A percentile compares a stretch with the other conserved stretches of the same genome.
Evolutionary conservation across 768 basidiomycete species (phyloP).

Genomic region (Boletus barrowsii): DNA sequence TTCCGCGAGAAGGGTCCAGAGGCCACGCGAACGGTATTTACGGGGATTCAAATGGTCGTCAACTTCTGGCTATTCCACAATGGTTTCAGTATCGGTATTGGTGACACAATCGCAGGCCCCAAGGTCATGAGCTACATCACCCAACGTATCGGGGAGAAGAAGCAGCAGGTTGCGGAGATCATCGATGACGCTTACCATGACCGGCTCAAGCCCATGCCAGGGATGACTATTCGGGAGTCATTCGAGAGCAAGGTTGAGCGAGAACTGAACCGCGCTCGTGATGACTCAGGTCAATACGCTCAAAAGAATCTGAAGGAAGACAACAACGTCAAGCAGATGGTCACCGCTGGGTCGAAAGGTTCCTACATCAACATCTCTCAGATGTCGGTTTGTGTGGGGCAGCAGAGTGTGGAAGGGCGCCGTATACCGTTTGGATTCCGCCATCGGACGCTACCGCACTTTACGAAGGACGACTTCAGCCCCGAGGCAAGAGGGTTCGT

Average conservation of each 20-base stretch:
- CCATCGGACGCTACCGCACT: constrained; percentile 94
- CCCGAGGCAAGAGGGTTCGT: constrained; percentile 98
- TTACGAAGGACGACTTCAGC: constrained; percentile 97
- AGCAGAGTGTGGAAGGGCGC: constrained; percentile 96
- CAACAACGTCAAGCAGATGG: constrained; percentile 99
- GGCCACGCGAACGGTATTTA: constrained; percentile 85
- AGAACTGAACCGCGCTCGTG: constrained; percentile 92
- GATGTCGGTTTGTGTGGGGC: constrained; percentile 99
- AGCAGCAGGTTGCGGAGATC: constrained; percentile 71
- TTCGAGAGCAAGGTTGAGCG: constrained; percentile 92
- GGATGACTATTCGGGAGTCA: constrained; percentile 99
- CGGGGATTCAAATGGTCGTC: constrained; percentile 91
- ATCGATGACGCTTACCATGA: constrained; percentile 86
- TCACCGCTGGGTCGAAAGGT: constrained; percentile 97
- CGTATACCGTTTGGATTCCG: constrained; percentile 98
- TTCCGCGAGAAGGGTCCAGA: constrained; percentile 98
- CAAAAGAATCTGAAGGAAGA: constrained; percentile 97
- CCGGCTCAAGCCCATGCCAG: constrained; percentile 83
- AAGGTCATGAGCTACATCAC: constrained; percentile 87
- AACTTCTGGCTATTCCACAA: constrained; percentile 99
- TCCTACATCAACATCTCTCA: constrained; percentile 99
- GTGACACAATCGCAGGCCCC: constrained; percentile 93
- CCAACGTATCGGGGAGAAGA: constrained; percentile 75
- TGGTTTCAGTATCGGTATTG: constrained; percentile 98
- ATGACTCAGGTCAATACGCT: constrained; percentile 93